Percentiles rank a stretch among this genome's conserved stretches.
phyloP scores from a whole-genome alignment of 1,139 yeast genomes.

The Pichia sp. region DNA sequence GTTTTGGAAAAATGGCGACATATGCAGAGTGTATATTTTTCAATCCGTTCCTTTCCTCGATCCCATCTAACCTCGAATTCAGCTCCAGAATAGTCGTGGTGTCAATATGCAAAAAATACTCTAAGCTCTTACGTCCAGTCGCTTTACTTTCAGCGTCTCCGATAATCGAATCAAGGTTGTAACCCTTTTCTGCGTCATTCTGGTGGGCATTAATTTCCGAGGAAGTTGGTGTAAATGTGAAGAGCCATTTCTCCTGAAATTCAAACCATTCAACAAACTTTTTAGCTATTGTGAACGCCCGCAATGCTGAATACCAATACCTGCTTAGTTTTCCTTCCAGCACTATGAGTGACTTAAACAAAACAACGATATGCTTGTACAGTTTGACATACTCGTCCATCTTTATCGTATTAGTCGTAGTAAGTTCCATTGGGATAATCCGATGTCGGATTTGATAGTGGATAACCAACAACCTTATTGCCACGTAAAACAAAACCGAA shows the following conservation, averaged over 20 bases:
- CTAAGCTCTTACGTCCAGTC: not conserved
- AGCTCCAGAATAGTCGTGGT: not conserved
- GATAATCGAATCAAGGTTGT: not conserved
- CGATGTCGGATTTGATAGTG: not conserved
- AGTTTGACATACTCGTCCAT: slow-evolving; percentile 5
- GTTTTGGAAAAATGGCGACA: not conserved
- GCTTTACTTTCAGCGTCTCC: not conserved
- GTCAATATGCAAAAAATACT: not conserved
- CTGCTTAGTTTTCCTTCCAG: slow-evolving; percentile 19
- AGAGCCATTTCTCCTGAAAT: slow-evolving; percentile 21
- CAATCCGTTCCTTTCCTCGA: not conserved
- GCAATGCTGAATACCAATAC: slow-evolving; percentile 20
- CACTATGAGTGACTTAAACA: slow-evolving; percentile 18
- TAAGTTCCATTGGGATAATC: not conserved
- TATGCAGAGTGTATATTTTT: not conserved
- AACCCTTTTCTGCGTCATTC: not conserved
- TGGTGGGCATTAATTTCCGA: not conserved
- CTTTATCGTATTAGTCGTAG: not conserved
- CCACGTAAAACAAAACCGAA: slow-evolving; percentile 7
- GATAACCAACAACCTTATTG: slow-evolving; percentile 8
- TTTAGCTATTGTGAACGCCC: slow-evolving; percentile 17
- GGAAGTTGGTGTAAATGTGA: not conserved
- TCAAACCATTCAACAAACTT: slow-evolving; percentile 23
- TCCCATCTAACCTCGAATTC: not conserved
- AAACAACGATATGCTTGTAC: slow-evolving; percentile 3